phyloP scores from a whole-genome alignment of 106 monocot species.

The Dendrobium chrysotoxum region DNA sequence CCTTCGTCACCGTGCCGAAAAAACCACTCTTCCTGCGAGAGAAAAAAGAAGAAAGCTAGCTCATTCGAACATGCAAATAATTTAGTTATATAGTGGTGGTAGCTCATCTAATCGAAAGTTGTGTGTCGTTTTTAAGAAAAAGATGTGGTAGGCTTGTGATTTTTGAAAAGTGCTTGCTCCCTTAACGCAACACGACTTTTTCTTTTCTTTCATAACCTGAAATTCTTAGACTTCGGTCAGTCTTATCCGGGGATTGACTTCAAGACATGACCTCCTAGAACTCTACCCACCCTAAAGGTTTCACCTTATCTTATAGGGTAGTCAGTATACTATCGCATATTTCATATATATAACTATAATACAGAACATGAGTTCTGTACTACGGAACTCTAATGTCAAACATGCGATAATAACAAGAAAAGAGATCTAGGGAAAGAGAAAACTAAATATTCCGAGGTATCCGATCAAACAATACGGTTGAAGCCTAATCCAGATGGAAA shows the following conservation, averaged over 20 bases:
- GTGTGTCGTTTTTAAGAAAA: neutral
- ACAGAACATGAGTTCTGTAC: conserved; percentile 4
- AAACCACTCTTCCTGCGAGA: conserved; percentile 1
- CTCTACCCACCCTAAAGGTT: conserved; percentile 4
- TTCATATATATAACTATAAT: neutral
- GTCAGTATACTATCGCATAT: conserved; percentile 4
- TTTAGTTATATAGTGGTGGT: neutral
- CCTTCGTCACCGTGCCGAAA: neutral
- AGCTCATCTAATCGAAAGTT: neutral
- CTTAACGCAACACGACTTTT: no score
- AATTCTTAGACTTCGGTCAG: neutral
- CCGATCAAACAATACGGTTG: neutral
- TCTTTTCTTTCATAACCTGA: neutral
- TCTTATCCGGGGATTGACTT: neutral
- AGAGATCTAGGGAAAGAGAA: conserved; percentile 7
- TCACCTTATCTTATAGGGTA: neutral
- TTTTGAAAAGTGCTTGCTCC: no score
- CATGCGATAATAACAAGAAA: conserved; percentile 7
- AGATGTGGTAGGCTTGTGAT: neutral
- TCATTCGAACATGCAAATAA: conserved; percentile 1
- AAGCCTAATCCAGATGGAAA: neutral
- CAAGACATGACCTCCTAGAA: conserved; percentile 2
- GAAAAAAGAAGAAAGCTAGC: conserved; percentile 5
- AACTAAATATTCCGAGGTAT: neutral
- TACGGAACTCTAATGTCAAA: neutral